Evolutionary conservation across 768 basidiomycete species (phyloP).

Genomic region (Rhizopogon vulgaris): DNA sequence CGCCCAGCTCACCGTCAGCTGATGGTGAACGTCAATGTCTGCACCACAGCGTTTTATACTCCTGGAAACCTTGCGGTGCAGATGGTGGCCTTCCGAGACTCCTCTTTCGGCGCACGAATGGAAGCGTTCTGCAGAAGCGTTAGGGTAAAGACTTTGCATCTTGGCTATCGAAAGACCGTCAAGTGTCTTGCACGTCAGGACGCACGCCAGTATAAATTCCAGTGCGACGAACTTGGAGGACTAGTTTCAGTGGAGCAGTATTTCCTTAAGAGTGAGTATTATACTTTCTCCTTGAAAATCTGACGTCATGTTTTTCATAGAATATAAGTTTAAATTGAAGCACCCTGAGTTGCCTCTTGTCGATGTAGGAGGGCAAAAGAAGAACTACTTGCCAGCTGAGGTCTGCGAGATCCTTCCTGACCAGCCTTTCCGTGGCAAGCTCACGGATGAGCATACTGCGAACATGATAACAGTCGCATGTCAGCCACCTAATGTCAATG

Average conservation of each 20-base stretch:
- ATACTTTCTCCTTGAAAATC: not conserved
- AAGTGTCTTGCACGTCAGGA: conserved; percentile 41
- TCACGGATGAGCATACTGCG: conserved; percentile 48
- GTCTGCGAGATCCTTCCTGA: conserved; percentile 41
- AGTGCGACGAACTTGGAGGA: conserved; percentile 31
- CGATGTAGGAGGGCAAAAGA: conserved; percentile 41
- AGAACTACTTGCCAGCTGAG: conserved; percentile 40
- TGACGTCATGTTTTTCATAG: conserved; percentile 18
- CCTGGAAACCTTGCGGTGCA: conserved; percentile 38
- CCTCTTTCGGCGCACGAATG: conserved; percentile 54
- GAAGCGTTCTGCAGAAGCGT: conserved; percentile 62
- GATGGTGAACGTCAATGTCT: conserved; percentile 53
- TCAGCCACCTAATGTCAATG: conserved; percentile 45
- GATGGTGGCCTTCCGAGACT: conserved; percentile 35
- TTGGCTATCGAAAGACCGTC: conserved; percentile 72
- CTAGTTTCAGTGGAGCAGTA: conserved; percentile 41
- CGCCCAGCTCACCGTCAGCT: conserved; percentile 35
- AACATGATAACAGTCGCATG: conserved; percentile 46
- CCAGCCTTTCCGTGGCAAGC: conserved; percentile 42
- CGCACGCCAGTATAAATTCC: conserved; percentile 35
- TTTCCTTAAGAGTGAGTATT: conserved; percentile 38
- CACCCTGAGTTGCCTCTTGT: conserved; percentile 39
- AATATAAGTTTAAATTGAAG: conserved; percentile 34
- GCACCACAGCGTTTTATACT: conserved; percentile 41
- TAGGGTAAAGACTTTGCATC: conserved; percentile 58